phyloP scores from a whole-genome alignment of 2,329 filamentous ascomycete species.

The Iodosphaeria phyllophila region DNA sequence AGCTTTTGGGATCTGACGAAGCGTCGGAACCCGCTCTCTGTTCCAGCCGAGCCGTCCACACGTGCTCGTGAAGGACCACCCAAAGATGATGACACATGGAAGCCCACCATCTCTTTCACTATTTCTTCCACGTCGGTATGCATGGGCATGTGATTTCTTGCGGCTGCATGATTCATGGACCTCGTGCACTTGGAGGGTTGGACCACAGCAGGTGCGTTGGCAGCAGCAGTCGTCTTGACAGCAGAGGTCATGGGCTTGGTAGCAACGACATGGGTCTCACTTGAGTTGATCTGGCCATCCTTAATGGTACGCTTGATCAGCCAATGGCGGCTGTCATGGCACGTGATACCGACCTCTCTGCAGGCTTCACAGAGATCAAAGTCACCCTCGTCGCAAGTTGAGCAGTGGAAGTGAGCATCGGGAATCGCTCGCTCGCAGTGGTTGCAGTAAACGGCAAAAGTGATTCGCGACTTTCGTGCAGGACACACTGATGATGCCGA shows the following conservation, averaged over 20 bases:
- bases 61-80: too few species aligned
- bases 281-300: constrained; percentile 63
- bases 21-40: constrained; percentile 6
- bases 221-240: background rate
- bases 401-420: constrained; percentile 83
- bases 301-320: constrained; percentile 78
- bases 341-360: constrained; percentile 56
- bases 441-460: constrained; percentile 89
- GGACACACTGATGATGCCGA: background rate
- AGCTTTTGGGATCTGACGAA: too few species aligned
- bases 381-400: constrained; percentile 80
- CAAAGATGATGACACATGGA: too few species aligned
- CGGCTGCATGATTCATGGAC: too few species aligned
- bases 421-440: constrained; percentile 63
- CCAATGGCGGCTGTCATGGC: constrained; percentile 70
- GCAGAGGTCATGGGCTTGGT: too few species aligned
- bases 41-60: constrained; percentile 1
- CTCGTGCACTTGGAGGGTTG: too few species aligned
- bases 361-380: constrained; percentile 82
- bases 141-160: too few species aligned
- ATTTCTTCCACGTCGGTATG: too few species aligned
- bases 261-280: constrained; percentile 70
- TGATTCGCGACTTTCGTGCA: constrained; percentile 8
- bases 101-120: too few species aligned
- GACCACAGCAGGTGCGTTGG: constrained; percentile 1